phyloP scores from a whole-genome alignment of 352 stramenopile genomes.

The Phytophthora sojae region DNA sequence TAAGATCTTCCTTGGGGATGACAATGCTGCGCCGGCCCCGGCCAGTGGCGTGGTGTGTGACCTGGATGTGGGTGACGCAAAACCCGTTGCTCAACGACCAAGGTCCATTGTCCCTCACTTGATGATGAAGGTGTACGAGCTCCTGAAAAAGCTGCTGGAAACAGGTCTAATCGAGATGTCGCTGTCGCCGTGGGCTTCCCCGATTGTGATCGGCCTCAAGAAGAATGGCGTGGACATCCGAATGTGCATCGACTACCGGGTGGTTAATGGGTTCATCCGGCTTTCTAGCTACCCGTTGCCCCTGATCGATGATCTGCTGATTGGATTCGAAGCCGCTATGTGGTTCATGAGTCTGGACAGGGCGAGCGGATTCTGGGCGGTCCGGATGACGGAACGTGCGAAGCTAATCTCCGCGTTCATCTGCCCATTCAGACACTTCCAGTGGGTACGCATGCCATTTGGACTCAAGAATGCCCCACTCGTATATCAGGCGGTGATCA shows the following conservation, averaged over 20 bases:
- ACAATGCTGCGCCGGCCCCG: background rate
- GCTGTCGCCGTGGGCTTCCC: background rate
- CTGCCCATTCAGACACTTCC: no score
- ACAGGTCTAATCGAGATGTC: background rate
- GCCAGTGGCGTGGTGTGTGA: background rate
- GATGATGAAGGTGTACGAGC: background rate
- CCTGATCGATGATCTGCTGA: no score
- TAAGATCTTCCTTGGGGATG: background rate
- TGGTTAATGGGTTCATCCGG: no score
- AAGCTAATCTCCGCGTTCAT: no score
- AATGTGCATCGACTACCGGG: slow-evolving; percentile 5
- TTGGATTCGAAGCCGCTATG: no score
- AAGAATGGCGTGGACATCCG: background rate
- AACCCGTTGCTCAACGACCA: background rate
- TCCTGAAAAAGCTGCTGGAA: background rate
- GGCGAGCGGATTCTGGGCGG: no score
- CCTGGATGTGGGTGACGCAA: slow-evolving; percentile 14
- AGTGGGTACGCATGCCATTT: no score
- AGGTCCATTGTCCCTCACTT: background rate
- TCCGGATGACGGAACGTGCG: no score
- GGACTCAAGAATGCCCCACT: no score
- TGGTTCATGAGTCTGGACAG: no score
- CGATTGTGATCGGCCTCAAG: background rate
- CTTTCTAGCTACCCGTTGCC: no score
- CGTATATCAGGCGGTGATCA: no score